phyloP scores from a whole-genome alignment of 495 filamentous ascomycete species.

The Jackrogersella minutella region DNA sequence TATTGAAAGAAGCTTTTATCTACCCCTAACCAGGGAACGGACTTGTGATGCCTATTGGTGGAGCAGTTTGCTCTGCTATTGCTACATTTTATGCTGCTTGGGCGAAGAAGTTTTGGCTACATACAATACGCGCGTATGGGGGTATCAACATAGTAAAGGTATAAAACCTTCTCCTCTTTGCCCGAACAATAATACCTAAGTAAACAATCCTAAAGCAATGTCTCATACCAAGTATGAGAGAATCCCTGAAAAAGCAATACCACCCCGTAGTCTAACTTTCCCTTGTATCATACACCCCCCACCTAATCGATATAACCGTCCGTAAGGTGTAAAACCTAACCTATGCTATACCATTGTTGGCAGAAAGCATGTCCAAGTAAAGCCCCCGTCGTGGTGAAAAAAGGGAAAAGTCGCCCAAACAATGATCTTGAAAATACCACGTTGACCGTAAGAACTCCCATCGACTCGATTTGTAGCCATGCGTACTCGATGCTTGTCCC shows the following conservation, averaged over 20 bases:
- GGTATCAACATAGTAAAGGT: constrained; percentile 19
- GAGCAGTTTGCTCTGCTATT: constrained; percentile 12
- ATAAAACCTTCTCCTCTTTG: not conserved
- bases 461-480: constrained; percentile 11
- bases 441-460: not conserved
- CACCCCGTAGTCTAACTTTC: constrained; percentile 3
- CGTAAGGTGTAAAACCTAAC: not conserved
- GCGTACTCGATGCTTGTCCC: constrained; percentile 15
- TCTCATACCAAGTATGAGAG: not conserved
- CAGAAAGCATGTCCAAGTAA: not conserved
- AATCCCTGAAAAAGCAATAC: not conserved
- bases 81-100: not conserved
- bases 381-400: not conserved
- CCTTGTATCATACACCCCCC: constrained; percentile 22
- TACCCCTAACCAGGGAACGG: not conserved
- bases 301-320: constrained; percentile 5
- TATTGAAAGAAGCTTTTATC: not conserved
- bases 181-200: constrained; percentile 7
- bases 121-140: constrained; percentile 1
- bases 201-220: not conserved
- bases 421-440: not conserved
- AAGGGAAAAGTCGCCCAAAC: not conserved
- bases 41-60: not conserved
- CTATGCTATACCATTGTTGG: not conserved
- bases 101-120: not conserved